Evolutionary conservation across 345 rosid genomes (phyloP), one percentile per base, ranked within the genome.

Genomic region (Pistacia vera): DNA sequence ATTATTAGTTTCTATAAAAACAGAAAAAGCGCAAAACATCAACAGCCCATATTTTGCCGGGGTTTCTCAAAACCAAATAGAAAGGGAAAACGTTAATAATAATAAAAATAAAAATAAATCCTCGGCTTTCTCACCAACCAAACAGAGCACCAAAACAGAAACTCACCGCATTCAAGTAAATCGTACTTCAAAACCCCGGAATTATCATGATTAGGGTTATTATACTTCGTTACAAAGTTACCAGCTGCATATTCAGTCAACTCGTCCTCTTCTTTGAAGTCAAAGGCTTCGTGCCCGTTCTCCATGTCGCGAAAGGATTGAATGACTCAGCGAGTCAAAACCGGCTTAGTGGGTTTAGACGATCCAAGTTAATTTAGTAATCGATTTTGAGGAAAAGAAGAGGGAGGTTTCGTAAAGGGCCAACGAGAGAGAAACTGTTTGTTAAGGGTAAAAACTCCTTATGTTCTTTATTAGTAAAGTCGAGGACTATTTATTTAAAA

Each of bases 221-320:
- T 66, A 57, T 83, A 85, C 78, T 91, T 91, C 79, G 63, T 77
- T 62, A 79, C 57, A 52, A 81, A 66, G 76, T 91, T 85, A 30
- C 81, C 85, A 54, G 88, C 80, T 41, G 80, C 75, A 10, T 75
- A 63, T 74, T 93, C 96, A 36, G 87, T 56, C 66, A 84, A 76
- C 88, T 89, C 92, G 72, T 91, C 97, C 63, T 88, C 97, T 78
- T 89, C 91, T 8, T 82, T 88, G 90, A 89, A 92, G 66, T 90
- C 96, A 81, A 85, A 90, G 20, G 87, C 90, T 2, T 82, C 90
- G 10, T 83, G 71, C 25, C 66, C 84, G 75, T 74, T 80, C 86
- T 88, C 88, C 98, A 91, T 93, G 74, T 79, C 63, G 72, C 51
- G 55, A 63, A 35, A 38, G 1, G 73, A 51, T 13, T 36, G 74